Evolutionary conservation across 108 stramenopile genomes (phyloP), one percentile per base, ranked within the genome.

Genomic region (Aurantiochytrium sp.): DNA sequence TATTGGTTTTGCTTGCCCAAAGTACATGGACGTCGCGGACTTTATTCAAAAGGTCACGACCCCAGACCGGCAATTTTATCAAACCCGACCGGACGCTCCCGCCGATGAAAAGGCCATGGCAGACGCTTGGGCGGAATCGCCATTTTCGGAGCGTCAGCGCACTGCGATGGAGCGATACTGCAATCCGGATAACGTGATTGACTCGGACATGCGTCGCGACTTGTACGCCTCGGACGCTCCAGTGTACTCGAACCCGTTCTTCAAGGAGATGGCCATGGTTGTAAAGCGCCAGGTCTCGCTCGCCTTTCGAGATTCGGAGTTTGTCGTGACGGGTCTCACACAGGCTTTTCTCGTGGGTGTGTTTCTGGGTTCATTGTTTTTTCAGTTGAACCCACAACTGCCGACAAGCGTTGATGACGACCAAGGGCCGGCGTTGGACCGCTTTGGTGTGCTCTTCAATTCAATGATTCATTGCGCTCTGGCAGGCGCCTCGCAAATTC

Each of bases 21-120:
- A 91, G 0, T 60, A 93, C 43, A 95, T 94, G 93, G 96, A 97
- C 90, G 87, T 91, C 44, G 97, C 95, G 5, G 96, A 96, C 90
- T 96, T 88, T 55, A 59, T 94, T 44, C 90, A 91, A 45, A 92
- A 93, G 58, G 57, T 93, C 4, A 87, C 90, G 4, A 72, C 91
- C n/a, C 4, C 58, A 6, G 25, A 53, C 4, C 76, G 76, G 45
- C 6, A 83, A 83, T n/a, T n/a, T 1, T 83, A 53, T 23, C 49
- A 23, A 2, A 53, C 51, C 3, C 76, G 76, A 1, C 3, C 18
- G 8, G 5, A 83, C 51, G 45, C 51, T 23, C 76, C 76, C n/a
- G 51, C 45, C 49, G 51, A 53, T 45, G 76, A 83, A 45, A 8
- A 6, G n/a, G 76, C 45, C 4, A 83, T 83, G 76, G 76, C 76